Conservation (phyloP, 148 eudicot genomes). For the Suaeda aralocaspica region DNA sequence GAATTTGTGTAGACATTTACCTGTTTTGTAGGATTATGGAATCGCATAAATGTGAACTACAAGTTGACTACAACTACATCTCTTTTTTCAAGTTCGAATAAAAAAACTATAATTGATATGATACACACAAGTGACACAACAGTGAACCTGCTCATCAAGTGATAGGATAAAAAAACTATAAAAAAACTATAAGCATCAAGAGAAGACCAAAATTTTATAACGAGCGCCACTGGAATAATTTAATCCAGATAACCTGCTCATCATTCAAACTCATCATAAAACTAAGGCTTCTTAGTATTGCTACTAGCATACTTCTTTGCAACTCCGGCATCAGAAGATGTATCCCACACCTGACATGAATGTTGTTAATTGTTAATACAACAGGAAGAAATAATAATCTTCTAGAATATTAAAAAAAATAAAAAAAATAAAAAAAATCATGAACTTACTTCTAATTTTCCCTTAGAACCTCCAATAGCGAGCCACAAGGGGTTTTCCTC, state of each 20-base stretch:
- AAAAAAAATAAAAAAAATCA: neutral
- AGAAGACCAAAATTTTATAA: constrained; percentile 11
- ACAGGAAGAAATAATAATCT: too few relatives aligned
- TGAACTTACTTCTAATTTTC: constrained; percentile 63
- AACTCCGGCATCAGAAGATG: constrained; percentile 52
- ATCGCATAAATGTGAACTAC: too few relatives aligned
- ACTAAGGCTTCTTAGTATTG: constrained; percentile 17
- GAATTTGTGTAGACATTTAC: too few relatives aligned
- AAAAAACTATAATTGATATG: too few relatives aligned
- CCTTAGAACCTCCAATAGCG: constrained; percentile 91
- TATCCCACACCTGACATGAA: constrained; percentile 65
- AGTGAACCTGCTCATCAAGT: too few relatives aligned
- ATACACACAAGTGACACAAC: too few relatives aligned
- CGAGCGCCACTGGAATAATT: neutral
- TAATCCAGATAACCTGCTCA: neutral
- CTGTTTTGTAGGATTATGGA: too few relatives aligned
- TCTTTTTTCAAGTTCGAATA: too few relatives aligned
- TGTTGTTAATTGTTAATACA: neutral
- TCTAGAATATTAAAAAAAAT: neutral
- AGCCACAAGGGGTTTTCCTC: constrained; percentile 66
- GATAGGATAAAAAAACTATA: too few relatives aligned
- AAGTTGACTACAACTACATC: too few relatives aligned
- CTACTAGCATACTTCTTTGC: constrained; percentile 41
- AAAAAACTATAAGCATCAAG: too few relatives aligned
- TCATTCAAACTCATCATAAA: neutral